Base-by-base conservation (phyloP, 805 yeast genomes). In the Saturnispora saitoi region DNA sequence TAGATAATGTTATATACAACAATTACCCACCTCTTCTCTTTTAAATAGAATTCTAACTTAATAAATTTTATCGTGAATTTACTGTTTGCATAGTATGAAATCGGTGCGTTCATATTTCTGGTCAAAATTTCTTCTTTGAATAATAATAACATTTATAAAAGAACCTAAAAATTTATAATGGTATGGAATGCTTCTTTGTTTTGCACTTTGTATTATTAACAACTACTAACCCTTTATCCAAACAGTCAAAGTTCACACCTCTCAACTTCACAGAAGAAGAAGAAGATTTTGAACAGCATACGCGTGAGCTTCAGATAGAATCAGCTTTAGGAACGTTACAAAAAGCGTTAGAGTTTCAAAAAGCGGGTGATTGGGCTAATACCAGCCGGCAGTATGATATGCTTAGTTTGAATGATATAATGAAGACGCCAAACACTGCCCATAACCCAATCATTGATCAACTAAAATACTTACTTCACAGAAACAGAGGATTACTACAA, bases 241-340 rank as follows among this genome's bases (percentile, higher is more conserved):
- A 12, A 44, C 50, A 71, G 83, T 82, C 90, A 20, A 70, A 81
- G 2, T 90, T 91, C 63, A 73, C 81, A 30, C 95, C 98, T 2
- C 72, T 90, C 40, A 91, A 91, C 58, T 67, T 83, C 42, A 76
- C 76, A 37, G 91, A 84, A 49, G 95, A 86, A 59, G 86, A 84
- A 45, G 70, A 77, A 32, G 91, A 86, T 54, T 84, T 83, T 31
- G 96, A 90, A 54, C 91, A 88, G 54, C 95, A 89, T 58, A 84
- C 97, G 1, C 71, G 96, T 43, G 99, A 93, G 61, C 70, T 91
- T 22, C 97, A 91, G 66, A 75, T 81, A 19, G 98, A 93, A 63
- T 86, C 85, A 59, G 93, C 95, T 3, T 83, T 84, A 62, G 79
- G 78, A 55, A 66, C 81, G 11, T 88, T 84, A 60, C 87, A 87